These are phyloP conservation scores for Microdochium trichocladiopsis DNA, from an alignment of 2,329 filamentous ascomycete species.

Conservation along the genomic window DNA sequence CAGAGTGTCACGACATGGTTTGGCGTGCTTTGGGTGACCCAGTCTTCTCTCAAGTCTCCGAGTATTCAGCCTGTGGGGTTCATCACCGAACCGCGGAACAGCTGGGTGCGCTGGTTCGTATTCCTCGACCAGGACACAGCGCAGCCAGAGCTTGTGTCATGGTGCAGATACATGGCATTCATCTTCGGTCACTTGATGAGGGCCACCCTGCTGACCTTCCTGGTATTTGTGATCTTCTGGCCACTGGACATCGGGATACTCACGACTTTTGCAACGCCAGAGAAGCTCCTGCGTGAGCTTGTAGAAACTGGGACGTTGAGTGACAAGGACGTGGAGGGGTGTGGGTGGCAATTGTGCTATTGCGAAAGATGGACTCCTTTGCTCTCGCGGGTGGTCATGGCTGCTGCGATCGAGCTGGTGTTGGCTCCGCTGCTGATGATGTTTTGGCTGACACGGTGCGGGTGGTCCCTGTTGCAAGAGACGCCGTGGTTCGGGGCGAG, in stretches of 20 bases:
- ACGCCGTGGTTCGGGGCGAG: neutral
- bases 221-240: slow-evolving; percentile 36
- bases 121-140: slow-evolving; percentile 23
- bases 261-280: slow-evolving; percentile 28
- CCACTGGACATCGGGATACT: slow-evolving; percentile 34
- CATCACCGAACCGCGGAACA: slow-evolving; percentile 23
- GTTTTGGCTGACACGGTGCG: no score
- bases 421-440: no score
- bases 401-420: no score
- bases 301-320: no score
- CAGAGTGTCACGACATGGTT: slow-evolving; percentile 45
- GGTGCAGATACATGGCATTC: slow-evolving; percentile 11
- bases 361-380: no score
- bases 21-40: slow-evolving; percentile 37
- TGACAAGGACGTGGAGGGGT: no score
- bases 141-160: slow-evolving; percentile 9
- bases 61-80: slow-evolving; percentile 40
- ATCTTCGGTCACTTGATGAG: slow-evolving; percentile 26
- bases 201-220: slow-evolving; percentile 25
- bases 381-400: slow-evolving; percentile 4
- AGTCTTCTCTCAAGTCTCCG: slow-evolving; percentile 34
- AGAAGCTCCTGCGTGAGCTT: no score
- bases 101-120: slow-evolving; percentile 33
- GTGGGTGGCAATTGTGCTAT: no score
- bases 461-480: neutral